Evolutionary conservation across 2,329 filamentous ascomycete species (phyloP).

Genomic region (Thielaviopsis populi): DNA sequence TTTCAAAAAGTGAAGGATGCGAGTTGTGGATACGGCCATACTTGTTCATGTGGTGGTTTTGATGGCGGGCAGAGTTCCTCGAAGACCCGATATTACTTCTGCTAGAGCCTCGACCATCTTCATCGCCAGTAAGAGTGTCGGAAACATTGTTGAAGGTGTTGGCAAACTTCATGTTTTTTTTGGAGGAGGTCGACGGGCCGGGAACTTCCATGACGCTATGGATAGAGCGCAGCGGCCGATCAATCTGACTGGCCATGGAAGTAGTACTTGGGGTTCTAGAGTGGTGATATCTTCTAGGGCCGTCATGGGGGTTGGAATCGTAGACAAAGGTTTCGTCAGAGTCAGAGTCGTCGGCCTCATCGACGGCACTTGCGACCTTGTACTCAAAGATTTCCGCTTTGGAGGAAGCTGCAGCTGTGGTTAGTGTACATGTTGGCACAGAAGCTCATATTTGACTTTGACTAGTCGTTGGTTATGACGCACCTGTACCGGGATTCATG

Average conservation of each 20-base stretch:
- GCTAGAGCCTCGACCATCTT: conserved; percentile 49
- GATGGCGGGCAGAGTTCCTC: conserved; percentile 55
- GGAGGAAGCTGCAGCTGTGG: conserved; percentile 49
- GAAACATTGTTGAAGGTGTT: conserved; percentile 56
- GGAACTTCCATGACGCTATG: conserved; percentile 50
- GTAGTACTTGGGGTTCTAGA: conserved; percentile 90
- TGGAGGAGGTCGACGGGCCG: conserved; percentile 31
- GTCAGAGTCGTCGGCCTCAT: conserved; percentile 91
- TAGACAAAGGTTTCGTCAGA: conserved; percentile 98
- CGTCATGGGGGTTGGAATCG: conserved; percentile 81
- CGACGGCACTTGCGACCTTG: conserved; percentile 87
- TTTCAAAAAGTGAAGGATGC: conserved; percentile 59
- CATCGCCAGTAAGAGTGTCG: conserved; percentile 39
- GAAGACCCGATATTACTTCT: conserved; percentile 47
- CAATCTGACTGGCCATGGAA: conserved; percentile 59
- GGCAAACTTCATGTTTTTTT: conserved; percentile 94
- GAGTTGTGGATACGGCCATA: conserved; percentile 49
- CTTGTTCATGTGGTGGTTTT: conserved; percentile 68
- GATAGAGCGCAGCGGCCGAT: conserved; percentile 46
- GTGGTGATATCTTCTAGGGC: conserved; percentile 69
- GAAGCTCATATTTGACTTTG: conserved; percentile 20
- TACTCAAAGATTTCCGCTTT: conserved; percentile 98
- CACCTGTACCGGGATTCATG: conserved; percentile 59
- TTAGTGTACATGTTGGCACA: conserved; percentile 19
- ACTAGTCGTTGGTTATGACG: conserved; percentile 25